Conservation (phyloP, 1,139 yeast species). For the Candida sojae region DNA sequence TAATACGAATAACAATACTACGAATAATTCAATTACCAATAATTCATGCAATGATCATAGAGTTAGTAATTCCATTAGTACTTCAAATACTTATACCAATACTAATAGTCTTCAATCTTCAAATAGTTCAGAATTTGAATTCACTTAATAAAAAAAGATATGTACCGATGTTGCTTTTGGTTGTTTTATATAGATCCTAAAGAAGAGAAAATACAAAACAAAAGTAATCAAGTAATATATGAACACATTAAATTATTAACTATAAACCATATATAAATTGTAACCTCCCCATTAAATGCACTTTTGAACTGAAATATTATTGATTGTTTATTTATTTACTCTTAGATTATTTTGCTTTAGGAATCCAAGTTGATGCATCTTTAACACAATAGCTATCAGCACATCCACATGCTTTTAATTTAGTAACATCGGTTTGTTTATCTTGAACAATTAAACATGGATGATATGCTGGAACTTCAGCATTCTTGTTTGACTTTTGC, state of each 20-base stretch:
- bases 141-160: not conserved
- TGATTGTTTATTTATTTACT: too few relatives aligned
- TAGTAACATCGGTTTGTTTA: constrained; percentile 40
- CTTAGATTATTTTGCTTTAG: constrained; percentile 22
- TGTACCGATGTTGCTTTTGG: too few relatives aligned
- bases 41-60: not conserved
- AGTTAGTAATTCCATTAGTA: not conserved
- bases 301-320: too few relatives aligned
- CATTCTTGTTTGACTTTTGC: constrained; percentile 11
- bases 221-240: too few relatives aligned
- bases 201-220: too few relatives aligned
- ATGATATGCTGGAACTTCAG: constrained; percentile 38
- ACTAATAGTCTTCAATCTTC: not conserved
- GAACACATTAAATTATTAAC: too few relatives aligned
- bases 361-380: constrained; percentile 47
- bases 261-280: not conserved
- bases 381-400: constrained; percentile 46
- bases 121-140: not conserved
- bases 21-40: not conserved
- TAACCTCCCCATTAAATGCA: too few relatives aligned
- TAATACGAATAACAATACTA: not conserved
- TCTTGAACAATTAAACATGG: constrained; percentile 50
- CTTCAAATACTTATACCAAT: not conserved
- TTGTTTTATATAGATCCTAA: too few relatives aligned
- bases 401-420: constrained; percentile 45